phyloP scores from a whole-genome alignment of 1,284 basidiomycete species.

The Irpex sp. region DNA sequence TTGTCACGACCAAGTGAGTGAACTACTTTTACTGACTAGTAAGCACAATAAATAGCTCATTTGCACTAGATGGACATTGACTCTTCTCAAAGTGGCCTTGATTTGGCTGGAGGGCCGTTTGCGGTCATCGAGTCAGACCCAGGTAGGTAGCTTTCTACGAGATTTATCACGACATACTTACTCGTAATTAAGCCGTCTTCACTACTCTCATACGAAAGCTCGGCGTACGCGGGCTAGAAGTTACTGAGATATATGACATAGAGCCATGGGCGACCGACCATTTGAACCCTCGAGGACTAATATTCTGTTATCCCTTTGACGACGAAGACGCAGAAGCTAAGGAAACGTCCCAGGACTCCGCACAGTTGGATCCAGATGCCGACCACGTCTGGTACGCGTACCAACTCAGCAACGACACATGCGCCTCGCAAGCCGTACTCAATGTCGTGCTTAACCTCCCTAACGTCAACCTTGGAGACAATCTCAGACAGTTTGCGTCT shows the following conservation, averaged over 20 bases:
- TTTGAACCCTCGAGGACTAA: conserved; percentile 46
- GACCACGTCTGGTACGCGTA: conserved; percentile 62
- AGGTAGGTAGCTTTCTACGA: conserved; percentile 27
- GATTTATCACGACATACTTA: not conserved
- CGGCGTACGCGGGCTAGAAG: conserved; percentile 46
- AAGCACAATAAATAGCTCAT: not conserved
- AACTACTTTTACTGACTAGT: no score
- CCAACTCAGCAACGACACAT: conserved; percentile 63
- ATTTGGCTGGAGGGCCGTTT: conserved; percentile 55
- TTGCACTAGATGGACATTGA: not conserved
- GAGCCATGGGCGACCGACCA: conserved; percentile 59
- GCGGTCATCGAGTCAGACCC: conserved; percentile 64
- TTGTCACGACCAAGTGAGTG: no score
- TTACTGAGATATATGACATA: conserved; percentile 58
- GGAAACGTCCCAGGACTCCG: conserved; percentile 34
- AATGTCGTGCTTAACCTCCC: conserved; percentile 58
- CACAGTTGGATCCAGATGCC: conserved; percentile 46
- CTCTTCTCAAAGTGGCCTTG: conserved; percentile 14
- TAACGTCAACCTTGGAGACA: conserved; percentile 42
- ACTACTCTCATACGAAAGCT: conserved; percentile 50
- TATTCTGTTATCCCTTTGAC: conserved; percentile 58
- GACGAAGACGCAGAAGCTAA: conserved; percentile 35
- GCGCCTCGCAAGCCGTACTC: conserved; percentile 56
- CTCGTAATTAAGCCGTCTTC: conserved; percentile 43
- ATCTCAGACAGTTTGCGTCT: conserved; percentile 39